Conservation (phyloP, 1,284 basidiomycete genomes). For the Cryptococcus sp. region DNA sequence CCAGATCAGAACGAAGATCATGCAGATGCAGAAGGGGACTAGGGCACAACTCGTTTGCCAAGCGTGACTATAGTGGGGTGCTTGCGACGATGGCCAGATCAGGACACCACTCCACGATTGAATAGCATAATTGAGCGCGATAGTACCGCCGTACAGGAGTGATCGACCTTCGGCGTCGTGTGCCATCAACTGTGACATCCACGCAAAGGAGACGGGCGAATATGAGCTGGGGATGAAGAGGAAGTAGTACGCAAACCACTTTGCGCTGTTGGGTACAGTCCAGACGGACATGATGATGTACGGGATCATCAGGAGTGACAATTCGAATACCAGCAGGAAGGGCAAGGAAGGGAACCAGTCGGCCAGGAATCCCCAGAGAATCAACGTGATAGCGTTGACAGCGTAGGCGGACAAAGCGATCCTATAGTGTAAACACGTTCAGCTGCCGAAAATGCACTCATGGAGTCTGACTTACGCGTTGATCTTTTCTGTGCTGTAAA, state of each 20-base stretch:
- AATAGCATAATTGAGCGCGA: slow-evolving; percentile 4
- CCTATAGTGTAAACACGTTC: not conserved
- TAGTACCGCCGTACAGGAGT: not conserved
- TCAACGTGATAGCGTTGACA: not conserved
- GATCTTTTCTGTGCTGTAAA: not conserved
- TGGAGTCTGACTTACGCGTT: not conserved
- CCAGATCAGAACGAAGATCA: slow-evolving; percentile 5
- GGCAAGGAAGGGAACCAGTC: slow-evolving; percentile 6
- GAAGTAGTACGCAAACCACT: slow-evolving; percentile 8
- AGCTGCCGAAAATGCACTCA: not conserved
- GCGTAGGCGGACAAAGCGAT: slow-evolving; percentile 4
- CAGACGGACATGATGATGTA: slow-evolving; percentile 22
- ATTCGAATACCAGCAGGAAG: slow-evolving; percentile 1
- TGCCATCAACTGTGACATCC: not conserved
- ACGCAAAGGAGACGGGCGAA: slow-evolving; percentile 1
- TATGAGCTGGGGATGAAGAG: not conserved
- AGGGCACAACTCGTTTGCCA: slow-evolving; percentile 7
- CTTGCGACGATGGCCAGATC: slow-evolving; percentile 6
- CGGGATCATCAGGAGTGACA: not conserved
- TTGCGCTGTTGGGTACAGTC: slow-evolving; percentile 23
- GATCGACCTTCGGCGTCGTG: slow-evolving; percentile 5
- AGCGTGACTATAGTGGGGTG: slow-evolving; percentile 9
- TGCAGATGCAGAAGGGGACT: slow-evolving; percentile 1
- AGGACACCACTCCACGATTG: slow-evolving; percentile 4
- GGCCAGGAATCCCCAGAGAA: not conserved